Evolutionary conservation across 805 yeast genomes (phyloP).

Genomic region (Hanseniaspora meyeri): DNA sequence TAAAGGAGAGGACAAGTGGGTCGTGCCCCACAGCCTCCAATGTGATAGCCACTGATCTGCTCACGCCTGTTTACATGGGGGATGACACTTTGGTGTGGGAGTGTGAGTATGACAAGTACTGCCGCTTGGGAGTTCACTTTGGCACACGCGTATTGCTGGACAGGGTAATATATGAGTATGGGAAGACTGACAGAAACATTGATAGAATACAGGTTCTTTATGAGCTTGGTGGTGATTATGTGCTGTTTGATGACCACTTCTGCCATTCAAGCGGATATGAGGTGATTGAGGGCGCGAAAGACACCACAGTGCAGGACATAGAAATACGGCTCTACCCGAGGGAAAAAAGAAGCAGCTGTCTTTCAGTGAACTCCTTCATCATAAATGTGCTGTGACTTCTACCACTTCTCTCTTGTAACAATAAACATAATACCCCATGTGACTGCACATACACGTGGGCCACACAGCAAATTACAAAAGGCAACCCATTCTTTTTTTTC

Average conservation of each 20-base stretch:
- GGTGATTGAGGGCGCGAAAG: neutral
- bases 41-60: neutral
- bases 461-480: too few relatives aligned
- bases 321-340: neutral
- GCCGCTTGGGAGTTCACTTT: neutral
- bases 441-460: neutral
- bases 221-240: neutral
- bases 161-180: neutral
- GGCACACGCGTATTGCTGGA: neutral
- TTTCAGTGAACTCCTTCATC: neutral
- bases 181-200: neutral
- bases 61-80: neutral
- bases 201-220: neutral
- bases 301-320: neutral
- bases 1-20: neutral
- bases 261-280: neutral
- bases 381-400: neutral
- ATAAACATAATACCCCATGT: neutral
- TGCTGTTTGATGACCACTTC: neutral
- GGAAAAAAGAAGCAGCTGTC: neutral
- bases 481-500: too few relatives aligned
- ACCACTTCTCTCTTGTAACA: neutral
- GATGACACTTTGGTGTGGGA: conserved; percentile 1
- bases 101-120: neutral
- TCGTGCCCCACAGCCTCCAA: neutral